Evolutionary conservation across 768 basidiomycete species (phyloP).

Genomic region (Leccinum subgranulosum): DNA sequence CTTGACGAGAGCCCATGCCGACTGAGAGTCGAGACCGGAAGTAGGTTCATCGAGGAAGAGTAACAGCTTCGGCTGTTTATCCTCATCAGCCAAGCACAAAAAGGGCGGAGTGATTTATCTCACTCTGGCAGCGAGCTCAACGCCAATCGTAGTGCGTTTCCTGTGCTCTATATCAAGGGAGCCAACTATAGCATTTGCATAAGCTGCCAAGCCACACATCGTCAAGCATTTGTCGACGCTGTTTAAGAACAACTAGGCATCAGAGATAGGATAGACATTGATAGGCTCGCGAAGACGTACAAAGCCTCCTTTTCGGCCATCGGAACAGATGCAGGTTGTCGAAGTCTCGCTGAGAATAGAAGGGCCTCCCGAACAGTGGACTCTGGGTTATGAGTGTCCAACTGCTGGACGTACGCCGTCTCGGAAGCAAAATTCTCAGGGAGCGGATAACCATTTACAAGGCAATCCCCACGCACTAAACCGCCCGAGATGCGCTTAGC

Average conservation of each 20-base stretch:
- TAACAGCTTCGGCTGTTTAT: constrained; percentile 38
- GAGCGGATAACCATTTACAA: constrained; percentile 52
- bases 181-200: constrained; percentile 65
- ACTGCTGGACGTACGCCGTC: constrained; percentile 60
- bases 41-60: constrained; percentile 64
- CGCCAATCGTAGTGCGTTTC: constrained; percentile 58
- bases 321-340: constrained; percentile 67
- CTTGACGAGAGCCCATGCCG: constrained; percentile 47
- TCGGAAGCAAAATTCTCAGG: constrained; percentile 62
- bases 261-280: background rate
- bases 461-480: constrained; percentile 47
- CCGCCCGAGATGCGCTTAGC: constrained; percentile 49
- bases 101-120: background rate
- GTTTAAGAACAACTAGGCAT: background rate
- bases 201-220: constrained; percentile 61
- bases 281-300: constrained; percentile 38
- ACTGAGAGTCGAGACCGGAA: constrained; percentile 52
- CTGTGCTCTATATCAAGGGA: constrained; percentile 47
- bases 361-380: constrained; percentile 81
- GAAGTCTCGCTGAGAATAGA: constrained; percentile 72
- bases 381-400: constrained; percentile 74
- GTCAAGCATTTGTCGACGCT: constrained; percentile 56
- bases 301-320: constrained; percentile 74
- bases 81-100: background rate
- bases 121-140: constrained; percentile 57